Evolutionary conservation across 2,329 filamentous ascomycete genomes (phyloP).

Genomic region (Trichoderma citrinoviride): DNA sequence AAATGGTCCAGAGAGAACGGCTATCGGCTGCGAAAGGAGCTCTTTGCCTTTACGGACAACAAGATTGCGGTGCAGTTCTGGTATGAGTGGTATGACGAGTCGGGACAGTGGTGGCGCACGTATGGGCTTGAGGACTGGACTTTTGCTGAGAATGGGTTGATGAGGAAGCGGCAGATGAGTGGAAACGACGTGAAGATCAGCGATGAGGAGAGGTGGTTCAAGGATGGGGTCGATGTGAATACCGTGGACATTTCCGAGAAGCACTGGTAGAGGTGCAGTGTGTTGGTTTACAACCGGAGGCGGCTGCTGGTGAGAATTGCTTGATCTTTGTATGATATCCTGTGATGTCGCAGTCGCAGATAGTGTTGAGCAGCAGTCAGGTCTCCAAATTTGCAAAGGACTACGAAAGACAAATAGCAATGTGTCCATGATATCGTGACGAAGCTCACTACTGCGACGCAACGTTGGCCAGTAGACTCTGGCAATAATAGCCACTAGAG

Average conservation of each 20-base stretch:
- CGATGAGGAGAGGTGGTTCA: slow-evolving; percentile 66
- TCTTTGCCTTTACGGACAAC: slow-evolving; percentile 73
- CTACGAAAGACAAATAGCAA: too few relatives aligned
- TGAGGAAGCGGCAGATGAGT: slow-evolving; percentile 75
- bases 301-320: too few relatives aligned
- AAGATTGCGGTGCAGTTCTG: slow-evolving; percentile 87
- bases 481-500: too few relatives aligned
- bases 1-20: slow-evolving; percentile 73
- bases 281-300: too few relatives aligned
- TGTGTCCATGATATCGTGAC: too few relatives aligned
- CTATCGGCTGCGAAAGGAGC: slow-evolving; percentile 76
- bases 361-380: too few relatives aligned
- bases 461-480: too few relatives aligned
- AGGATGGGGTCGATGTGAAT: slow-evolving; percentile 66
- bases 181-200: slow-evolving; percentile 66
- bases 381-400: too few relatives aligned
- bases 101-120: slow-evolving; percentile 79
- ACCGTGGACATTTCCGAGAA: slow-evolving; percentile 62
- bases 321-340: too few relatives aligned
- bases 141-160: slow-evolving; percentile 65
- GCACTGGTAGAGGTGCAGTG: slow-evolving; percentile 54
- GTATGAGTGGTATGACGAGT: slow-evolving; percentile 74
- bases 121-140: slow-evolving; percentile 84
- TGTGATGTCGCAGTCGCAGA: too few relatives aligned
- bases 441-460: too few relatives aligned